phyloP scores from a whole-genome alignment of 495 filamentous ascomycete species.

The Xylaria palmicola region DNA sequence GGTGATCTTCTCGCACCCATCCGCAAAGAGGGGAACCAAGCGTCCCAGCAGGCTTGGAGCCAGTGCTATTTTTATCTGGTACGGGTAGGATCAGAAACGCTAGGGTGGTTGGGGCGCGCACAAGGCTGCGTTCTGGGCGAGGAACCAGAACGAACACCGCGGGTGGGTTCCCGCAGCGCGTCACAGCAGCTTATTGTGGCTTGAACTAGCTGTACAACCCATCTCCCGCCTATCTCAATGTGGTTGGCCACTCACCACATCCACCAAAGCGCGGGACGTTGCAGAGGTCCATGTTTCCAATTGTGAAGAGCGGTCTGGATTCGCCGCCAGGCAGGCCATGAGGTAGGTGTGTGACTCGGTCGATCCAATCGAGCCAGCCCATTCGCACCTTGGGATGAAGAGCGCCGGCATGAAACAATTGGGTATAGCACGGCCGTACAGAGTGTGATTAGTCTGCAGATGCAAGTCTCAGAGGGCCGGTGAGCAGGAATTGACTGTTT shows the following conservation, averaged over 20 bases:
- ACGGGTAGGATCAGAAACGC: neutral
- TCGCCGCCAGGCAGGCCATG: neutral
- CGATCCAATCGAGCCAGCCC: neutral
- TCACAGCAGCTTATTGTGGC: neutral
- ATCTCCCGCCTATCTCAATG: neutral
- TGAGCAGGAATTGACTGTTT: neutral
- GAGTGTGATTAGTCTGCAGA: neutral
- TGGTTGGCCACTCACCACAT: slow-evolving; percentile 3
- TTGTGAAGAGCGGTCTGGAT: neutral
- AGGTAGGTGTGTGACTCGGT: neutral
- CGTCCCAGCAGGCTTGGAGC: too few species aligned
- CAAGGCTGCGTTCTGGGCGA: neutral
- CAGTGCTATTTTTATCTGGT: too few species aligned
- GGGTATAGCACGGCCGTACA: neutral
- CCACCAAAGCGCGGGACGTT: neutral
- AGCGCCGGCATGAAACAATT: neutral
- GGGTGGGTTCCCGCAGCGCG: neutral
- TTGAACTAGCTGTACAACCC: neutral
- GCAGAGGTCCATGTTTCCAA: slow-evolving; percentile 4
- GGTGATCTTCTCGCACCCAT: neutral
- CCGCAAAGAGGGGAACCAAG: neutral
- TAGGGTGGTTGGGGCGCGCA: neutral
- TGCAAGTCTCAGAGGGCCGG: neutral
- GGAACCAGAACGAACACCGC: neutral
- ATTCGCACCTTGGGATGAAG: neutral